Evolutionary conservation across 768 basidiomycete species (phyloP), one percentile per base, ranked within the genome.

Genomic region (Panaeolus papilionaceus): DNA sequence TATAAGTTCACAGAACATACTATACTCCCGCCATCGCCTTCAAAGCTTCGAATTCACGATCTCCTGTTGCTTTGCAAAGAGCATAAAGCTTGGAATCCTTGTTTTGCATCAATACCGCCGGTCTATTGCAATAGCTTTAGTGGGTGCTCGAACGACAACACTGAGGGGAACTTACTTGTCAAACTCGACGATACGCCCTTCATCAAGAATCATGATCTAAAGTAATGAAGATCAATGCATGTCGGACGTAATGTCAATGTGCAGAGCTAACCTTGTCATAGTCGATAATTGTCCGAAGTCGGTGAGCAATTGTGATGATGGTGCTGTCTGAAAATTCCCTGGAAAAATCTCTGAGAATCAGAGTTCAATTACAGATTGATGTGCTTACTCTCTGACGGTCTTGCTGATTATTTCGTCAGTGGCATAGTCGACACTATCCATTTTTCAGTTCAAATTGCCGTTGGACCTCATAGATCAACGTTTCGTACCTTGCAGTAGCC

Each of bases 391-490:
- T 78, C 91, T 79, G 38, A 93, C 93, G 9, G 92, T 92, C 74
- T 90, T 90, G 44, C 89, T 83, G 70, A 93, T 95, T 6, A 94
- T 81, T 73, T 94, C 92, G 73, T 95, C 94, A 0, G 94, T 94
- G 26, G 92, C 92, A 74, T 94, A 92, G 74, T 92, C 92, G 61
- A 92, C 91, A 68, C 87, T 88, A 44, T 38, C 45, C 12, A 37
- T 39, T 61, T 65, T 45, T 3, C 26, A 64, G 18, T 39, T n/a
- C 33, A 20, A 39, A 51, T 26, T 61, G 37, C 8, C 12, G 20
- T 38, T 33, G 12, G 14, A 16, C 16, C 6, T 38, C 18, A 33
- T 3, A 18, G 18, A 66, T 12, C n/a, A 33, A 28, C 20, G 37
- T 4, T 23, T 51, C 62, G 16, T 39, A 71, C 72, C 72, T 73